Evolutionary conservation across 768 basidiomycete genomes (phyloP), one percentile per base, ranked within the genome.

Genomic region (Mycena epipterygia): DNA sequence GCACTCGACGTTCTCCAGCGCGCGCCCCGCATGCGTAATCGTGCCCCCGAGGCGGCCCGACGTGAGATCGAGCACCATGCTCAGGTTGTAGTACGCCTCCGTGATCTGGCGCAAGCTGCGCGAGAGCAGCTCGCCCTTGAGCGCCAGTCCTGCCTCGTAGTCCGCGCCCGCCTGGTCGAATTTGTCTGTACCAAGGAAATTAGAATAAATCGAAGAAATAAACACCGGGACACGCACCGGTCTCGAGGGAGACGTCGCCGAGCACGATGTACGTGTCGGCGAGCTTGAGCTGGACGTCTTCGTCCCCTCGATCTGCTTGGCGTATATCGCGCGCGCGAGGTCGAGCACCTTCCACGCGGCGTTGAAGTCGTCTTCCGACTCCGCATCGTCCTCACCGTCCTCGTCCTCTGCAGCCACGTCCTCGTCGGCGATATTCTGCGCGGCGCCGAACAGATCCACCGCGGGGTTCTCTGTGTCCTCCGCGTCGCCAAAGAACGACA

Each of bases 91-190:
- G 79, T 98, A 95, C 7, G 92, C 95, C 78, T 96, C 95, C 0
- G 97, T 95, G 73, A 98, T 92, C 74, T 97, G 94, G 49, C 97
- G 92, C 5, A 95, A 96, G n/a, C 93, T 93, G 23, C 84, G 78
- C 0, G 97, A 93, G 8, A 98, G 88, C 35, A 97, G 83, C 13
- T 88, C 84, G 11, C 81, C 80, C 79, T 97, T 96, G 75, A 96
- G 88, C 12, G 83, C 80, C 12, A 97, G 89, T 3, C 93, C 94
- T 0, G 90, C 88, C 55, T 89, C 89, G 76, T 96, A 98, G 79
- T 98, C 97, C n/a, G 87, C 86, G 60, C 96, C 93, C 0, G 96
- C 97, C 81, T 97, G 95, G 73, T 96, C 94, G 78, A 98, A 98
- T 83, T 98, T 98, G 80, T 98, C 96, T 97, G 81, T 25, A 62